Percentiles rank a stretch among this genome's conserved stretches.
Conservation (phyloP, 306 rosid species). For the Corylus heterophylla region DNA sequence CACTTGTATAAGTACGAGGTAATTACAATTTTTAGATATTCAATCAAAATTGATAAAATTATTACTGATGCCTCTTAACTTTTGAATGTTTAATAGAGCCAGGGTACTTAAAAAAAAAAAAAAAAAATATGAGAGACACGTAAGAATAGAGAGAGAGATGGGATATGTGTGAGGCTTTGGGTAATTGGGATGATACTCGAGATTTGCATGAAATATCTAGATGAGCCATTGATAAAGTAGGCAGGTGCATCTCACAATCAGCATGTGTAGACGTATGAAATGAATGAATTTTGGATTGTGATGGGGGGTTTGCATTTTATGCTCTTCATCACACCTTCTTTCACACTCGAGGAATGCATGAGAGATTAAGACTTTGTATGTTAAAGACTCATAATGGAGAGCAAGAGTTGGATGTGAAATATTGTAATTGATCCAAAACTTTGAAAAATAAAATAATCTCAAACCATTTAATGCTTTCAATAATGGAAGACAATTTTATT, state of each 20-base stretch:
- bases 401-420: background rate
- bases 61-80: too few relatives aligned
- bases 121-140: too few relatives aligned
- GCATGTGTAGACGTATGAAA: slow-evolving; percentile 7
- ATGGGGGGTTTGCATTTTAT: background rate
- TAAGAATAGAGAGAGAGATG: background rate
- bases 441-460: too few relatives aligned
- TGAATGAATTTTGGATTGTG: background rate
- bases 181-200: background rate
- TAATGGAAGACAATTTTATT: background rate
- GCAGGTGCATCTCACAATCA: slow-evolving; percentile 26
- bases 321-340: background rate
- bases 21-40: too few relatives aligned
- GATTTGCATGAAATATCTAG: background rate
- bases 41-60: too few relatives aligned
- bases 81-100: too few relatives aligned
- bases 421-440: too few relatives aligned
- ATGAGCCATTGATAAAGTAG: background rate
- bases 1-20: too few relatives aligned
- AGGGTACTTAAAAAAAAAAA: too few relatives aligned
- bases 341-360: background rate
- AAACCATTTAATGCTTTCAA: too few relatives aligned
- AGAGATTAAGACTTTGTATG: background rate
- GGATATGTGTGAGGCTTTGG: background rate
- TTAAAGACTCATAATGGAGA: too few relatives aligned